Conservation (phyloP, 208 protist genomes). For the Leishmania guyanensis region DNA sequence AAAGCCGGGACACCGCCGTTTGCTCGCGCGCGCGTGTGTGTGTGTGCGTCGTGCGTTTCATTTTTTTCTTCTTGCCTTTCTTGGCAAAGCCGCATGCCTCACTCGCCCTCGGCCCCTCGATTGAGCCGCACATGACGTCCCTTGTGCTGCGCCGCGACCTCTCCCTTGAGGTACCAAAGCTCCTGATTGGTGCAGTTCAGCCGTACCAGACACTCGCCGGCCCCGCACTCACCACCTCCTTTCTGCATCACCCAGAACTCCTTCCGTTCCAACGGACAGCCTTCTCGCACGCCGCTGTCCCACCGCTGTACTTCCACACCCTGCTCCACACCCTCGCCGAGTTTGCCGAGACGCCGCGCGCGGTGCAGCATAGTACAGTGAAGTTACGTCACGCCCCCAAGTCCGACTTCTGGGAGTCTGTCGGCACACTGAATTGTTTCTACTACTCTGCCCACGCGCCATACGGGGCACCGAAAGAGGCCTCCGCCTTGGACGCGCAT, state of each 20-base stretch:
- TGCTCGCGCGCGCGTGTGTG: background rate
- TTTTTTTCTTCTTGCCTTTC: background rate
- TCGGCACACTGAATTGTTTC: constrained; percentile 75
- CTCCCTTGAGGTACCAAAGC: constrained; percentile 56
- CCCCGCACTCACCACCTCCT: constrained; percentile 73
- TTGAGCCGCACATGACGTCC: constrained; percentile 10
- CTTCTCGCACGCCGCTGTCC: constrained; percentile 51
- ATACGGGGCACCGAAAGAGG: background rate
- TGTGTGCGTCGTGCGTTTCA: background rate
- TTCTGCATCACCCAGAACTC: constrained; percentile 55
- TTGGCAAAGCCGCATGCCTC: background rate
- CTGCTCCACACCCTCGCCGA: constrained; percentile 79
- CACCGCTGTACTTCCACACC: constrained; percentile 74
- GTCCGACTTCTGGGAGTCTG: constrained; percentile 65
- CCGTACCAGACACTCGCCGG: constrained; percentile 85
- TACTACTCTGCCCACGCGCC: constrained; percentile 56
- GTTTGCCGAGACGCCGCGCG: constrained; percentile 74
- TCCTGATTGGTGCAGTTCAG: constrained; percentile 72
- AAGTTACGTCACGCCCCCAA: constrained; percentile 51
- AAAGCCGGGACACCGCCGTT: background rate
- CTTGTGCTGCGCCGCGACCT: constrained; percentile 29
- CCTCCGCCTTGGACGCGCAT: constrained; percentile 21
- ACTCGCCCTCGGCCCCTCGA: background rate
- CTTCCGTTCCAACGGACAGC: constrained; percentile 66
- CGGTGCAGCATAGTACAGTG: constrained; percentile 47